These are phyloP conservation scores for Brassica hybrid DNA, from an alignment of 441 rosid species.

Conservation along the genomic window DNA sequence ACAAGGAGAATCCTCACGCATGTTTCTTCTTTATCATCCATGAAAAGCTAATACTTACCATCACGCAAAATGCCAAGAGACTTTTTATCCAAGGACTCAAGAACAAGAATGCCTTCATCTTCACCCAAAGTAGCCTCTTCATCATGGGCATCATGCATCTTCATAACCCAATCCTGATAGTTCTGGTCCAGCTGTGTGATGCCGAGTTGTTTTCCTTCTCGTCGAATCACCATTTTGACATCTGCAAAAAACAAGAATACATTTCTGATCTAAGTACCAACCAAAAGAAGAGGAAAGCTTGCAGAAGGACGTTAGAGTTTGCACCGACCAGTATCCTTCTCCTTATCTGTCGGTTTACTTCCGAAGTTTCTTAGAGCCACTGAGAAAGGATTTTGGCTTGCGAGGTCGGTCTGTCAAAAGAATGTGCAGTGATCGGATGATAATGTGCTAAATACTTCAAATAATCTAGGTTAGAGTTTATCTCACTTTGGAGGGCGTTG, in stretches of 20 bases:
- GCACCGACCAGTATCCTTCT: slow-evolving; percentile 30
- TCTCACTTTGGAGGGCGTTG: slow-evolving; percentile 75
- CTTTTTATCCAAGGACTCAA: slow-evolving; percentile 50
- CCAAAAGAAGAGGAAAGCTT: slow-evolving; percentile 1
- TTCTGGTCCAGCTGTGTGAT: slow-evolving; percentile 58
- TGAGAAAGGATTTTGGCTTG: slow-evolving; percentile 37
- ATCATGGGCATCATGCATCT: slow-evolving; percentile 67
- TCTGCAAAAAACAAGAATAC: slow-evolving; percentile 34
- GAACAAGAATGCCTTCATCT: slow-evolving; percentile 56
- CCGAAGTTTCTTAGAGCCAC: slow-evolving; percentile 40
- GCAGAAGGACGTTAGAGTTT: background rate
- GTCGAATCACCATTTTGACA: slow-evolving; percentile 47
- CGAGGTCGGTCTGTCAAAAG: slow-evolving; percentile 41
- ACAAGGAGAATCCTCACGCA: background rate
- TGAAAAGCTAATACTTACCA: slow-evolving; percentile 47
- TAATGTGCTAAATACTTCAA: background rate
- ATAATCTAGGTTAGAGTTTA: slow-evolving; percentile 44
- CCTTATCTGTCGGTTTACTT: slow-evolving; percentile 33
- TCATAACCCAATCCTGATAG: slow-evolving; percentile 66
- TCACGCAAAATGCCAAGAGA: slow-evolving; percentile 60
- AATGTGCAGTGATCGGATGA: background rate
- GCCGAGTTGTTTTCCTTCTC: slow-evolving; percentile 46
- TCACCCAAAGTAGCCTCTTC: slow-evolving; percentile 57
- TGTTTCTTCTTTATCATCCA: background rate
- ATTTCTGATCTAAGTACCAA: slow-evolving; percentile 16